Evolutionary conservation across 2,329 filamentous ascomycete species (phyloP), one percentile per base, ranked within the genome.

Genomic region (Alternaria brassicae): DNA sequence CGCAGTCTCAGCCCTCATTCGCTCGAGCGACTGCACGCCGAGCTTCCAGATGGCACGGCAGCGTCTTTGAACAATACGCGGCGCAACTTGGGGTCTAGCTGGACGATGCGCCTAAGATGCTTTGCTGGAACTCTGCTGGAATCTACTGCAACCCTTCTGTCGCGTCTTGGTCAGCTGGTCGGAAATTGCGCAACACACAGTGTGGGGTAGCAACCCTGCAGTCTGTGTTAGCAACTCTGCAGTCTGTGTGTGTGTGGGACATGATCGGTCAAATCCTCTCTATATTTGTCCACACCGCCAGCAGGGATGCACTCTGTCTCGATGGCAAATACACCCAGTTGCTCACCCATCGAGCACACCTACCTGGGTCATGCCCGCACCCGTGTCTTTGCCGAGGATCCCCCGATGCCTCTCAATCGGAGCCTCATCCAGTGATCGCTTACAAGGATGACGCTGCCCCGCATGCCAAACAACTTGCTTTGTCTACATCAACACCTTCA

Each of bases 151-250:
- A 47, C 3, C n/a, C 30, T 41, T 27, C 45, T 41, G 49, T 58
- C 55, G 41, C 25, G 40, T 37, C 19, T 52, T 36, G 49, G 58
- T 61, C 58, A 58, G 56, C 48, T 39, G 52, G 19, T 34, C 32
- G 41, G 25, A 27, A 28, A 34, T 44, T 36, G 53, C 19, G 34
- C 54, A 53, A 48, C 44, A 48, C 44, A 39, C 28, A 60, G 54
- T 61, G 58, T 61, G 58, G 58, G 58, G 58, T 61, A 56, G 12
- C 37, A n/a, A n/a, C n/a, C n/a, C n/a, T n/a, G n/a, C n/a, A n/a
- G n/a, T n/a, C n/a, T n/a, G n/a, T n/a, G n/a, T n/a, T n/a, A n/a
- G n/a, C n/a, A n/a, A n/a, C n/a, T n/a, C n/a, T n/a, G n/a, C n/a
- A n/a, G n/a, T n/a, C n/a, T n/a, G n/a, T n/a, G n/a, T 25, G 1